Evolutionary conservation across 345 rosid species (phyloP).

Genomic region (Gossypium bickii): DNA sequence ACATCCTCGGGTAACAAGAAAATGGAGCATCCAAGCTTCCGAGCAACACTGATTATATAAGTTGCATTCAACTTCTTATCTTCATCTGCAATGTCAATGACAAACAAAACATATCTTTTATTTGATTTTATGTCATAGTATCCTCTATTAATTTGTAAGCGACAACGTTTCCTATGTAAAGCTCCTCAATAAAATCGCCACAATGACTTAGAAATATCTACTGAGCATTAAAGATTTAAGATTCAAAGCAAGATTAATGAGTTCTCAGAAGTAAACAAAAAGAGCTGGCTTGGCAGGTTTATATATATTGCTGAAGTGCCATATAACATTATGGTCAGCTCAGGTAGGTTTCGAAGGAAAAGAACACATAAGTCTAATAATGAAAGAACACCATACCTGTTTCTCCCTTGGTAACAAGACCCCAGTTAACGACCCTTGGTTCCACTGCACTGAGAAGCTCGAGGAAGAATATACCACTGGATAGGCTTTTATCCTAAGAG

Average conservation of each 20-base stretch:
- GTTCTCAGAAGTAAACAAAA: neutral
- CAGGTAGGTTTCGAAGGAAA: neutral
- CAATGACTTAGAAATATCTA: neutral
- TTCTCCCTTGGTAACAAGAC: conserved; percentile 78
- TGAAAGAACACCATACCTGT: conserved; percentile 43
- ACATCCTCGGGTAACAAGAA: conserved; percentile 98
- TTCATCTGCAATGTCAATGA: conserved; percentile 60
- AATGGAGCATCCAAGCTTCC: conserved; percentile 97
- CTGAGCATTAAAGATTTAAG: neutral
- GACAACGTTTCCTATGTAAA: neutral
- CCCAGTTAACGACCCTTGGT: conserved; percentile 95
- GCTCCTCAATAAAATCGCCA: neutral
- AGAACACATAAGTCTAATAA: neutral
- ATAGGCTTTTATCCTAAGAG: conserved; percentile 71
- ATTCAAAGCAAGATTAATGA: neutral
- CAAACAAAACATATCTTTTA: conserved; percentile 4
- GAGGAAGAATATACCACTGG: conserved; percentile 77
- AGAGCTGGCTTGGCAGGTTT: neutral
- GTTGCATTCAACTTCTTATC: conserved; percentile 94
- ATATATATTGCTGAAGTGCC: neutral
- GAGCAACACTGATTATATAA: conserved; percentile 91
- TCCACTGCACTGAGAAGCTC: conserved; percentile 90
- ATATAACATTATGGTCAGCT: neutral
- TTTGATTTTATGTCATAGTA: neutral
- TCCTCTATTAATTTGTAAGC: neutral